Evolutionary conservation across 2,329 filamentous ascomycete species (phyloP), one percentile per base, ranked within the genome.

Genomic region (Aspergillus novofumigatus): DNA sequence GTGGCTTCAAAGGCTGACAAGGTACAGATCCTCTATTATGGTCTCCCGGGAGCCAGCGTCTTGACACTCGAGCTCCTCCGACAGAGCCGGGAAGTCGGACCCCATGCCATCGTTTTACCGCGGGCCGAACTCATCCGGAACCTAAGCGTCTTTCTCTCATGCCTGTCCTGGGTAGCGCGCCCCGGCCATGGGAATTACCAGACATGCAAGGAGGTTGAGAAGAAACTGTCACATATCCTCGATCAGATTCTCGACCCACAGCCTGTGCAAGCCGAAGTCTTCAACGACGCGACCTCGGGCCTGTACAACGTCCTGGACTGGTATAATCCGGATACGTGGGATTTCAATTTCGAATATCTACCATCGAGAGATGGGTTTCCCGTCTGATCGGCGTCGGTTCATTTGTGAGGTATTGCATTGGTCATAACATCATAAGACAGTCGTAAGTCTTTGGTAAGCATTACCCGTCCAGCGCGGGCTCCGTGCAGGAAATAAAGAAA

Each of bases 231-330:
- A 11, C 68, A 66, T 25, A 73, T 74, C 14, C 61, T 74, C 3
- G 70, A 74, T 52, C 71, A 68, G 48, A 60, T 73, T 11, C 63
- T 73, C n/a, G 70, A 73, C 35, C 72, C 72, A 5, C 64, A 67
- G 47, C 69, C 70, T 6, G 65, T 65, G n/a, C 65, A 66, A 38
- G 59, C 63, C 42, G 65, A 69, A 32, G 56, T 62, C 32, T 64
- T 72, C 23, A 58, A 71, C 20, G 70, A 70, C 58, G 66, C 64
- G 23, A 69, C 66, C 14, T 69, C 67, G 2, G 67, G 67, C 1
- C 50, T 74, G 55, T 66, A 69, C 44, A 68, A 62, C 20, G 69
- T 72, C 51, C 53, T 74, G 57, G 66, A 71, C 49, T 73, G 68
- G 71, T 70, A 69, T 23, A 71, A 69, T 41, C 67, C 66, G 44